A percentile compares a stretch with the other conserved stretches of the same genome.
phyloP scores from a whole-genome alignment of 2,329 filamentous ascomycete genomes.

The Neurospora sp. region DNA sequence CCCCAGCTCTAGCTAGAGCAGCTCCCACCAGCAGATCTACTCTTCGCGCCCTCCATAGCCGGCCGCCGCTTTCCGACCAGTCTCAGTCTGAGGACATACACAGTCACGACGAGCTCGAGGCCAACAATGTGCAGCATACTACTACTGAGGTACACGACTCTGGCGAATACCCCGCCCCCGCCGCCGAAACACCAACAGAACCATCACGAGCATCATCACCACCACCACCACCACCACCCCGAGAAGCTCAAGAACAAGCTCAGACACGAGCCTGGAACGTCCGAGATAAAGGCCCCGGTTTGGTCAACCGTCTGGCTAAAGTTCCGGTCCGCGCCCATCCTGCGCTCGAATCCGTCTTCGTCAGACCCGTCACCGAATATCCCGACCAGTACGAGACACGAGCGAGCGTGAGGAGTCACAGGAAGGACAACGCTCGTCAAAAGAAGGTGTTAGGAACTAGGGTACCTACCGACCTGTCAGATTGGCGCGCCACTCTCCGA shows the following conservation, averaged over 20 bases:
- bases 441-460: constrained; percentile 25
- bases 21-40: not conserved
- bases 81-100: not conserved
- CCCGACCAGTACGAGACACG: constrained; percentile 13
- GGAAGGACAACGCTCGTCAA: constrained; percentile 25
- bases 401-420: constrained; percentile 14
- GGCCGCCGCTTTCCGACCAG: not conserved
- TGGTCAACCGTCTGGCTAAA: constrained; percentile 16
- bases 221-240: not conserved
- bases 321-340: constrained; percentile 14
- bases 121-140: not conserved
- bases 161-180: not conserved
- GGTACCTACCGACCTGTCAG: constrained; percentile 21
- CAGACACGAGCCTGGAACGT: not conserved
- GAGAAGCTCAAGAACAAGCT: not conserved
- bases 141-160: not conserved
- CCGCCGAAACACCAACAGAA: not conserved
- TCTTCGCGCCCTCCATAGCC: not conserved
- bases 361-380: constrained; percentile 17
- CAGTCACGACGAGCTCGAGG: not conserved
- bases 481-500: constrained; percentile 31
- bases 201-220: not conserved
- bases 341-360: constrained; percentile 18
- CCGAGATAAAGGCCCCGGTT: not conserved
- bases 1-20: not conserved